Base-by-base conservation (phyloP, 225 moss, liverwort and hornwort species). In the Pseudisothecium myosuroides region DNA sequence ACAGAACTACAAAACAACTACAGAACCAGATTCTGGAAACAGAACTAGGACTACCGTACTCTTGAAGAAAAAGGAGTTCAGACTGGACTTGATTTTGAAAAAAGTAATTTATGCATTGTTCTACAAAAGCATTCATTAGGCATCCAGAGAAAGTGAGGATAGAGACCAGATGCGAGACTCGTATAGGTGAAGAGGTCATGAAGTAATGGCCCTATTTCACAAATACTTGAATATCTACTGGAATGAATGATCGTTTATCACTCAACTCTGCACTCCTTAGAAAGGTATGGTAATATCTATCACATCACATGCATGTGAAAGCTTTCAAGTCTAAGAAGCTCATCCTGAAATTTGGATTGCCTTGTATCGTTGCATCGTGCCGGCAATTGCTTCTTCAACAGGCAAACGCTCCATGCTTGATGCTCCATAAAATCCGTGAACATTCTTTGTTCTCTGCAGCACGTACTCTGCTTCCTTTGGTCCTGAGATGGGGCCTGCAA, bases 361-460 rank as follows among this genome's bases (percentile, higher is more conserved):
- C 93, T 98, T 98, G 89, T 94, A 98, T 86, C 90, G 95, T 92
- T 95, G 95, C 92, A 98, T 94, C 29, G 96, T 97, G 83, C 96
- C 94, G 24, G 94, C 91, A 82, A 98, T 97, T 60, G 98, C 98
- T 89, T 94, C 92, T 90, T 97, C 98, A 86, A 97, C 98, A 52
- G 97, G 98, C 81, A 98, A 90, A 63, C 98, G 97, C 89, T 97
- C 97, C 96, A 98, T 94, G 88, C 98, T 98, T 49, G 98, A 98
- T 80, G 98, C 98, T 82, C 98, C 98, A 87, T 97, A 98, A 88
- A 98, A 97, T 56, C 98, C 98, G 80, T 98, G 97, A 82, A 98
- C 98, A 85, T 96, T 96, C 69, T 91, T 92, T 61, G 97, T 97
- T 88, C 96, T 91, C 66, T 94, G 94, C 61, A 98, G 88, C 76